Evolutionary conservation across 2,329 filamentous ascomycete species (phyloP).

Genomic region (Tolypocladium inflatum): DNA sequence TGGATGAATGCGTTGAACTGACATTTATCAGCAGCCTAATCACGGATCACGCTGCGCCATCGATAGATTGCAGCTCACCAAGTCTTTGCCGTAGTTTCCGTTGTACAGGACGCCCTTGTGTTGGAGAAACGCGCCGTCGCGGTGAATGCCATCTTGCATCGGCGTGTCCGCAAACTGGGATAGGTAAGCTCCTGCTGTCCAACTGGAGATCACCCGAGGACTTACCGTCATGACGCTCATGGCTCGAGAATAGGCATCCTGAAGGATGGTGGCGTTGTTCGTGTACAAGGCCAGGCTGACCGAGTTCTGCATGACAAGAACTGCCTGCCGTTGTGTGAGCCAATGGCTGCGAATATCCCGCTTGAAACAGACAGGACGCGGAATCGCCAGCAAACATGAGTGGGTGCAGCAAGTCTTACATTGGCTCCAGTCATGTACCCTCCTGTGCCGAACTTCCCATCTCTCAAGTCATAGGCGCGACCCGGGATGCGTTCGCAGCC

Average conservation of each 20-base stretch:
- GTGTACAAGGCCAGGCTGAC: slow-evolving; percentile 12
- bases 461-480: slow-evolving; percentile 11
- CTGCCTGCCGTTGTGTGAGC: slow-evolving; percentile 3
- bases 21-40: no score
- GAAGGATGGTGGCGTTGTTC: slow-evolving; percentile 10
- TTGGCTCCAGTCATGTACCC: slow-evolving; percentile 12
- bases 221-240: slow-evolving; percentile 10
- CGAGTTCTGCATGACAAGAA: slow-evolving; percentile 13
- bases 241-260: slow-evolving; percentile 7
- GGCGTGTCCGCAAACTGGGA: slow-evolving; percentile 8
- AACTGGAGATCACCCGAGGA: no score
- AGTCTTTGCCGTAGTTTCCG: slow-evolving; percentile 14
- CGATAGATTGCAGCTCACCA: slow-evolving; percentile 4
- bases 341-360: no score
- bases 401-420: not conserved
- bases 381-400: no score
- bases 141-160: slow-evolving; percentile 11
- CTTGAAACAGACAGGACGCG: no score
- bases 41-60: no score
- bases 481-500: slow-evolving; percentile 11
- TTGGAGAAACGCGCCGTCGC: slow-evolving; percentile 13
- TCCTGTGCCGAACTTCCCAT: slow-evolving; percentile 8
- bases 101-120: slow-evolving; percentile 13
- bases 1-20: slow-evolving; percentile 15
- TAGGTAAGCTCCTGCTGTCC: not conserved